These are phyloP conservation scores for Coix lacrymajobi DNA, from an alignment of 176 grass and related monocot species.

Conservation along the genomic window DNA sequence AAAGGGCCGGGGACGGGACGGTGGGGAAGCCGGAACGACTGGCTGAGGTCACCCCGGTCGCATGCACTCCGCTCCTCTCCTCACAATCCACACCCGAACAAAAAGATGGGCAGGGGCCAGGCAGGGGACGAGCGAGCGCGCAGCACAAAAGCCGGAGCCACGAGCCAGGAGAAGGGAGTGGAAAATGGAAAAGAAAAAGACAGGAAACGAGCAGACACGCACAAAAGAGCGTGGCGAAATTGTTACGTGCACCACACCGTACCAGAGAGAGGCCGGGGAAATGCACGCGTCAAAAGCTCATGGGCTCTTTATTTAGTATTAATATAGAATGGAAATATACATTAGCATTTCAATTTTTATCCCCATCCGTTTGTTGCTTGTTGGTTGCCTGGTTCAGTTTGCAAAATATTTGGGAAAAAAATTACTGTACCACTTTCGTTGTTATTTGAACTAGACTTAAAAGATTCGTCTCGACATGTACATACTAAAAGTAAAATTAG, in stretches of 20 bases:
- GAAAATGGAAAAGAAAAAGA: neutral
- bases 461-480: too few relatives aligned
- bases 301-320: too few relatives aligned
- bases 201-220: neutral
- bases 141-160: neutral
- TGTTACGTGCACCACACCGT: conserved; percentile 4
- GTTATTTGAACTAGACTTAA: too few relatives aligned
- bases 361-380: too few relatives aligned
- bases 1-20: neutral
- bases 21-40: conserved; percentile 34
- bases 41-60: conserved; percentile 27
- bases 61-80: conserved; percentile 25
- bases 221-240: neutral
- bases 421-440: too few relatives aligned
- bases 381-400: too few relatives aligned
- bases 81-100: conserved; percentile 50
- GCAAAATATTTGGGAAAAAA: too few relatives aligned
- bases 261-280: too few relatives aligned
- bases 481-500: too few relatives aligned
- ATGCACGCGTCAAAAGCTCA: too few relatives aligned
- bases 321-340: too few relatives aligned
- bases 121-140: neutral
- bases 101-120: conserved; percentile 10
- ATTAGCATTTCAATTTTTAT: too few relatives aligned
- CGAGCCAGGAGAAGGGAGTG: neutral